These are phyloP conservation scores for Plectosphaerella plurivora DNA, from an alignment of 2,329 filamentous ascomycete species.

Conservation along the genomic window DNA sequence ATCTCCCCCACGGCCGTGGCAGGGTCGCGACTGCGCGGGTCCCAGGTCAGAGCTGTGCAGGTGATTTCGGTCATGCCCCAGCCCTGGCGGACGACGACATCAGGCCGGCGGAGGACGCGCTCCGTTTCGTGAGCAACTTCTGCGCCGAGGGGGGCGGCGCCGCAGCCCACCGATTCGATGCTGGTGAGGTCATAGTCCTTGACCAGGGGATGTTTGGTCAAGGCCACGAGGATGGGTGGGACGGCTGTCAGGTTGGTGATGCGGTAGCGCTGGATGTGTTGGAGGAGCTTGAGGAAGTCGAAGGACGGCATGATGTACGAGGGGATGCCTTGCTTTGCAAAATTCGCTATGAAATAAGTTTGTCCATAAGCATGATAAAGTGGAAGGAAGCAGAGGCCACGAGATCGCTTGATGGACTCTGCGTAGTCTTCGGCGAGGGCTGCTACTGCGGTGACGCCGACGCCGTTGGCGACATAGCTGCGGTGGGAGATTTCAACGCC, in stretches of 20 bases:
- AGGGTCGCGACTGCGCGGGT: constrained; percentile 39
- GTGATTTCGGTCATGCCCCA: constrained; percentile 89
- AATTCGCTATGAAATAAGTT: constrained; percentile 61
- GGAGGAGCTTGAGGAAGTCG: constrained; percentile 68
- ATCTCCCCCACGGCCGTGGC: constrained; percentile 59
- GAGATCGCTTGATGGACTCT: constrained; percentile 28
- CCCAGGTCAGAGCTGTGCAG: constrained; percentile 64
- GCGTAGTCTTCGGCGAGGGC: constrained; percentile 43
- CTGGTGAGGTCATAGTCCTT: constrained; percentile 65
- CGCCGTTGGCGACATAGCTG: constrained; percentile 69
- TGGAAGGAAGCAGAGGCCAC: constrained; percentile 65
- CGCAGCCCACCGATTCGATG: constrained; percentile 54
- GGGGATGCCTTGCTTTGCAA: constrained; percentile 51
- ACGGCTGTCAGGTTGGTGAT: constrained; percentile 66
- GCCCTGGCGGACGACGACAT: constrained; percentile 53
- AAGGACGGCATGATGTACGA: constrained; percentile 78
- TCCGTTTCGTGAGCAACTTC: constrained; percentile 56
- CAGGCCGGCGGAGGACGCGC: constrained; percentile 21
- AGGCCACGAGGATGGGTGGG: constrained; percentile 68
- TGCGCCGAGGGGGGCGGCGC: constrained; percentile 64
- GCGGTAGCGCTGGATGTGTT: constrained; percentile 60
- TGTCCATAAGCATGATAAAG: constrained; percentile 75
- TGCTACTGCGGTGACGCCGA: constrained; percentile 49
- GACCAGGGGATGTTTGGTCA: constrained; percentile 67
- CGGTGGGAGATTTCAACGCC: constrained; percentile 78